Evolutionary conservation across 1,139 yeast genomes (phyloP), one percentile per base, ranked within the genome.

Genomic region (Lodderomyces pseudojiufengensis): DNA sequence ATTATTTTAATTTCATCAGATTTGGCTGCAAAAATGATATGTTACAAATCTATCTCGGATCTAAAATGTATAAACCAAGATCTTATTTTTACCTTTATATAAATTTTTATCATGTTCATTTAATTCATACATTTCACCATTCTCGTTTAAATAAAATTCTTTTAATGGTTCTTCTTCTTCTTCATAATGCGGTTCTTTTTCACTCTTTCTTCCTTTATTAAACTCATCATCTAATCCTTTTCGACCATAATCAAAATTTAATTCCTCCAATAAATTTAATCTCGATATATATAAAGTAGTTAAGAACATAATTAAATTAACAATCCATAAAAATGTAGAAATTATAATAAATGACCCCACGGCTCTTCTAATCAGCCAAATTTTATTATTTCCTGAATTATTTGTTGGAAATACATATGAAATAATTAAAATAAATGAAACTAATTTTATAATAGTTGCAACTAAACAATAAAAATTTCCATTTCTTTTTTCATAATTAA

Each of bases 271-370:
- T 30, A 67, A 50, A 38, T 65, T 62, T 40, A 68, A 49, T 27
- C 66, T 43, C 2, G 71, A 63, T n/a, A 70, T 66, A 46, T 66
- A 67, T 20, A 63, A 46, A 0, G 73, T 65, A 7, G 74, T 68
- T 11, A 64, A 41, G 38, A 65, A 68, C 61, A 65, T 63, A 4
- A 63, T 61, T 39, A 67, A 47, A 36, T 63, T 65, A 20, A 54
- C 51, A 9, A 67, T 42, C 76, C 76, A 70, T 15, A 66, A 37
- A 32, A 70, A 63, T 4, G 68, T 61, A 3, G 71, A 64, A 4
- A 68, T 52, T 5, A 66, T 64, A 11, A 64, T 53, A 26, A 70
- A 62, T 0, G 70, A 61, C 24, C 68, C 61, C 27, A 64, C 50
- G 2, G 70, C 70, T 41, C 57, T 57, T 32, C 75, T 47, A 43